Conservation (phyloP, 169 alveolate genomes). For the Cryptosporidium bovis region DNA sequence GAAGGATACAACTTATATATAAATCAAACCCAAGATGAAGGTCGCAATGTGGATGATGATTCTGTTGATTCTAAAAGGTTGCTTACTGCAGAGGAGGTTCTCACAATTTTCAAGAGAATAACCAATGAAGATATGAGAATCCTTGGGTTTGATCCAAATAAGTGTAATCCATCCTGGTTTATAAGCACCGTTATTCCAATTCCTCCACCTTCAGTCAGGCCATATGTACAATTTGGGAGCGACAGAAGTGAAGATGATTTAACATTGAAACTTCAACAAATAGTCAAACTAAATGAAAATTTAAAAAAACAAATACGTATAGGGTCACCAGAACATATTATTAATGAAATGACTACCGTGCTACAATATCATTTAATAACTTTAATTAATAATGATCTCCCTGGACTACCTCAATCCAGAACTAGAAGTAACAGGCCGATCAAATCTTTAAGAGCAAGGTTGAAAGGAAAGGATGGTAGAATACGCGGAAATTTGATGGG, state of each 20-base stretch:
- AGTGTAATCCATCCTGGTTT: slow-evolving; percentile 95
- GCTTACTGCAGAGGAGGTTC: slow-evolving; percentile 90
- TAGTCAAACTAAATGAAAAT: slow-evolving; percentile 92
- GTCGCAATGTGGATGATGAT: slow-evolving; percentile 86
- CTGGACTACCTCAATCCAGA: slow-evolving; percentile 95
- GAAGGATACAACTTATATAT: slow-evolving; percentile 90
- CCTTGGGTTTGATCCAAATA: slow-evolving; percentile 94
- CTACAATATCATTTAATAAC: slow-evolving; percentile 97
- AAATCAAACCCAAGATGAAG: slow-evolving; percentile 81
- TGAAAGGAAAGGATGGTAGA: slow-evolving; percentile 99
- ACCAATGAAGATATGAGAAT: slow-evolving; percentile 89
- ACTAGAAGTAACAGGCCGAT: slow-evolving; percentile 96
- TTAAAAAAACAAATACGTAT: slow-evolving; percentile 87
- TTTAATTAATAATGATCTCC: slow-evolving; percentile 96
- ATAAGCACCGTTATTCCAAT: slow-evolving; percentile 95
- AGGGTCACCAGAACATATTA: slow-evolving; percentile 92
- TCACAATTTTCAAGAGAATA: slow-evolving; percentile 88
- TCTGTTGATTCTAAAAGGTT: slow-evolving; percentile 81
- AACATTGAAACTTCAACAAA: slow-evolving; percentile 95
- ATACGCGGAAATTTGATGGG: slow-evolving; percentile 99
- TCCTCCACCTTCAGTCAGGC: slow-evolving; percentile 99
- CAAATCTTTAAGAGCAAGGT: slow-evolving; percentile 96
- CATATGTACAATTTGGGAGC: slow-evolving; percentile 94
- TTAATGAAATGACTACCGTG: slow-evolving; percentile 90
- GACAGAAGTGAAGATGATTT: slow-evolving; percentile 98